A percentile compares a stretch with the other conserved stretches of the same genome.
These are phyloP conservation scores for Agastache rugosa DNA, from an alignment of 257 asterid species.

Conservation along the genomic window DNA sequence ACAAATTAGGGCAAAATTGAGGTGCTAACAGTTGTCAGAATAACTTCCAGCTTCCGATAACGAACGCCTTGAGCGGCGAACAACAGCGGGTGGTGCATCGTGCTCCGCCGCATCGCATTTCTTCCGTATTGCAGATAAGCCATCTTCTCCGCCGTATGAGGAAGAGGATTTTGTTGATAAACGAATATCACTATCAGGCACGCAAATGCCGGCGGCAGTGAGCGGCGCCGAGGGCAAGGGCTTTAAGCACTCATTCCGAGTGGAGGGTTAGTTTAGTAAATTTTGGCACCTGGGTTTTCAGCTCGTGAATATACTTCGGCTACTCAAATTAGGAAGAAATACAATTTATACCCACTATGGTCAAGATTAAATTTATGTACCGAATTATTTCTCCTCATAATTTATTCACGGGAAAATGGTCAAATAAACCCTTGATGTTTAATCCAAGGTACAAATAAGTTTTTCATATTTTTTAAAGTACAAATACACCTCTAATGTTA, in stretches of 20 bases:
- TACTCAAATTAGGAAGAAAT: neutral
- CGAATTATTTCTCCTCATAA: neutral
- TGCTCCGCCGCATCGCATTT: slow-evolving; percentile 48
- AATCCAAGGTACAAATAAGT: too few relatives aligned
- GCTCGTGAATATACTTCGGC: neutral
- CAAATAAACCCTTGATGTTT: too few relatives aligned
- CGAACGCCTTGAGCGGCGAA: slow-evolving; percentile 66
- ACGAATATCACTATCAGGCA: neutral
- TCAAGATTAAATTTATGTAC: neutral
- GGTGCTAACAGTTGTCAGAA: slow-evolving; percentile 59
- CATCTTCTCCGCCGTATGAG: slow-evolving; percentile 28
- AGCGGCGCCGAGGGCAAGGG: slow-evolving; percentile 36
- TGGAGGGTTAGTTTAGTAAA: slow-evolving; percentile 11
- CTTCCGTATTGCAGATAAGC: slow-evolving; percentile 49
- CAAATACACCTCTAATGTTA: too few relatives aligned
- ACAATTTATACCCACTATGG: neutral
- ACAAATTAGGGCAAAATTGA: neutral
- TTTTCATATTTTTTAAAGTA: too few relatives aligned
- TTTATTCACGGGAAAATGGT: too few relatives aligned
- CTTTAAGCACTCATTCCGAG: slow-evolving; percentile 14
- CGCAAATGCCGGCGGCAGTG: slow-evolving; percentile 21
- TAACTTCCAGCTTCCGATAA: slow-evolving; percentile 62
- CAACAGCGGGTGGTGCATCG: slow-evolving; percentile 63
- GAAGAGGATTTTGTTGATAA: neutral
- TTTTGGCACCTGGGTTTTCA: neutral